Conservation (phyloP, 495 filamentous ascomycete genomes). For the Baudoinia panamericana region DNA sequence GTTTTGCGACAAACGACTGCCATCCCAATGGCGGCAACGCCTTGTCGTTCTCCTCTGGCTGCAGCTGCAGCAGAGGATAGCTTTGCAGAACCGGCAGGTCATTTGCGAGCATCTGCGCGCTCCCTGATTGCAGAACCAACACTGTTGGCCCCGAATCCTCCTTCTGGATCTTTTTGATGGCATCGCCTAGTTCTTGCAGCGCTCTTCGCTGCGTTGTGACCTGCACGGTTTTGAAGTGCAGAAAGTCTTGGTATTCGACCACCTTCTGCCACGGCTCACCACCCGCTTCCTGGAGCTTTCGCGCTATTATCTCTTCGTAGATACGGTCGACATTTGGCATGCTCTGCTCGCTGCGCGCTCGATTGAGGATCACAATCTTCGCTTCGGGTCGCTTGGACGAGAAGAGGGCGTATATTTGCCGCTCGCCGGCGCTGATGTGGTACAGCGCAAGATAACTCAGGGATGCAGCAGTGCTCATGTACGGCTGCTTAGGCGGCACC, state of each 20-base stretch:
- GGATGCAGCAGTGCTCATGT: slow-evolving; percentile 49
- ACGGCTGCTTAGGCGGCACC: slow-evolving; percentile 51
- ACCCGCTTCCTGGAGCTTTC: slow-evolving; percentile 50
- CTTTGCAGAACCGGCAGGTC: slow-evolving; percentile 75
- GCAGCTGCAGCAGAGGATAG: slow-evolving; percentile 68
- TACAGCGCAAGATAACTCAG: slow-evolving; percentile 82
- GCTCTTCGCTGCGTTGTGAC: slow-evolving; percentile 82
- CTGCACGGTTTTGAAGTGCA: slow-evolving; percentile 74
- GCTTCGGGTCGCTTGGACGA: slow-evolving; percentile 71
- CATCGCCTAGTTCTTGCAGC: slow-evolving; percentile 68
- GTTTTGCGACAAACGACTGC: slow-evolving; percentile 79
- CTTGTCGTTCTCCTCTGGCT: slow-evolving; percentile 70
- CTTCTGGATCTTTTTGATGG: slow-evolving; percentile 73
- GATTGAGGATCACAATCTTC: slow-evolving; percentile 73
- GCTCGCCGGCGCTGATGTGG: slow-evolving; percentile 76
- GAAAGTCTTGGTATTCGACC: slow-evolving; percentile 74
- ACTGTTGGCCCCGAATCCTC: slow-evolving; percentile 70
- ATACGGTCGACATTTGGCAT: slow-evolving; percentile 84
- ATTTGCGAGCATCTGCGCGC: slow-evolving; percentile 63
- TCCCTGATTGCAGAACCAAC: slow-evolving; percentile 82
- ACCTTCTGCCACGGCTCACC: slow-evolving; percentile 61
- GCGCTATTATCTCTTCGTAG: slow-evolving; percentile 61
- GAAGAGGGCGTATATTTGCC: slow-evolving; percentile 87
- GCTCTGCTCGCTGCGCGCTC: slow-evolving; percentile 59
- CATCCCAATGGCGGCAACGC: slow-evolving; percentile 83